Conservation (phyloP, 768 basidiomycete genomes). For the Boletus fagicola region DNA sequence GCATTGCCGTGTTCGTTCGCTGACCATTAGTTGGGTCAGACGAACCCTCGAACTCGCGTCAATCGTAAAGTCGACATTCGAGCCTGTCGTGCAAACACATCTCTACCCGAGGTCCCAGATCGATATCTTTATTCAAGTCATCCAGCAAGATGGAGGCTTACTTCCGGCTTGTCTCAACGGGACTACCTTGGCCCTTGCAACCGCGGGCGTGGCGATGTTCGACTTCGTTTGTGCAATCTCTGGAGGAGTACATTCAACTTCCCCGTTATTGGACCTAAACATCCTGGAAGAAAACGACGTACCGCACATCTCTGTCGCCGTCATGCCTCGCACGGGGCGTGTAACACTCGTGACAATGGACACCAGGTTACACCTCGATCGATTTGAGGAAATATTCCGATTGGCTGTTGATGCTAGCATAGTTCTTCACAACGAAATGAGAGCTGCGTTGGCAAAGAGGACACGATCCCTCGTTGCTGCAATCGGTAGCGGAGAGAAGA, state of each 20-base stretch:
- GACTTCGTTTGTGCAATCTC: conserved; percentile 92
- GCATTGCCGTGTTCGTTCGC: background rate
- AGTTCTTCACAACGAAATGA: conserved; percentile 85
- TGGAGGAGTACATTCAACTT: conserved; percentile 80
- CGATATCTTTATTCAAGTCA: conserved; percentile 88
- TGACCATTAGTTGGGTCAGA: conserved; percentile 40
- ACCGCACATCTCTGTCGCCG: conserved; percentile 84
- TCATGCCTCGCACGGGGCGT: conserved; percentile 83
- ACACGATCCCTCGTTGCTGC: conserved; percentile 62
- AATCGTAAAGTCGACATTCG: conserved; percentile 90
- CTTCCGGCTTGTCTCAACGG: conserved; percentile 92
- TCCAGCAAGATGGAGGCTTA: conserved; percentile 92
- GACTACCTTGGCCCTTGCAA: conserved; percentile 87
- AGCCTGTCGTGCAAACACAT: conserved; percentile 86
- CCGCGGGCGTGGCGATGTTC: conserved; percentile 84
- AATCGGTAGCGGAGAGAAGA: conserved; percentile 50
- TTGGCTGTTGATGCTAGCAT: conserved; percentile 75
- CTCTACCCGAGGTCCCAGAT: conserved; percentile 95
- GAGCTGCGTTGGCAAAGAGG: conserved; percentile 58
- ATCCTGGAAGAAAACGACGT: conserved; percentile 87
- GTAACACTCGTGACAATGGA: conserved; percentile 92
- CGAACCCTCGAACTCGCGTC: conserved; percentile 85
- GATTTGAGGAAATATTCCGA: conserved; percentile 86
- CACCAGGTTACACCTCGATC: conserved; percentile 87
- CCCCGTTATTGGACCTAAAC: conserved; percentile 84